Percentiles rank a stretch among this genome's conserved stretches.
These are phyloP conservation scores for Hyparrhenia diplandra DNA, from an alignment of 176 grass and related monocot species.

Conservation along the genomic window DNA sequence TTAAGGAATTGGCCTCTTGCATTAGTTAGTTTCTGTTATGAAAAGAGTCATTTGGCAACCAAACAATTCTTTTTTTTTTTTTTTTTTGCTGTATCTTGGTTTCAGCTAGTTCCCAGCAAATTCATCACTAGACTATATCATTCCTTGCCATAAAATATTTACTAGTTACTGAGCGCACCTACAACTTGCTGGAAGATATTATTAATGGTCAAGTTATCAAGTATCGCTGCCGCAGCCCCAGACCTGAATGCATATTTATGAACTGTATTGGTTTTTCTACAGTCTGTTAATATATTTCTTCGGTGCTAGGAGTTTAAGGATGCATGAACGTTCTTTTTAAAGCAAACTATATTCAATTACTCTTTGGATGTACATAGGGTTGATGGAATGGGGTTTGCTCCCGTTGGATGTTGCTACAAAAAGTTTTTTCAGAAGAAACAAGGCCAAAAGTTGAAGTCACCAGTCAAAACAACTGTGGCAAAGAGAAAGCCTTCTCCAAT, in stretches of 20 bases:
- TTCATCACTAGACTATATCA: background rate
- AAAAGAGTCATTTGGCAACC: background rate
- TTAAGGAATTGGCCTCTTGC: background rate
- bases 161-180: background rate
- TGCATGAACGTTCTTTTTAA: background rate
- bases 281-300: slow-evolving; percentile 13
- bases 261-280: background rate
- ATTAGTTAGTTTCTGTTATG: background rate
- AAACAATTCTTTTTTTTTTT: too few relatives aligned
- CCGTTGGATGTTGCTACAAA: slow-evolving; percentile 43
- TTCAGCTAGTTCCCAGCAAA: background rate
- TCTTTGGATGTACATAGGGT: slow-evolving; percentile 39
- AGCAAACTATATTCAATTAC: slow-evolving; percentile 18
- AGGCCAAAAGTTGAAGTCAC: slow-evolving; percentile 53
- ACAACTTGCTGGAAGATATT: background rate
- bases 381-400: slow-evolving; percentile 94
- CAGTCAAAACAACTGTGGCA: slow-evolving; percentile 31
- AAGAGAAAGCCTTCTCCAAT: slow-evolving; percentile 29
- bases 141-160: background rate
- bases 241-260: background rate
- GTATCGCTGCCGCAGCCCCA: background rate
- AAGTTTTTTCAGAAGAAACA: slow-evolving; percentile 49
- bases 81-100: background rate
- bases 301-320: background rate
- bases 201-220: background rate